Base-by-base conservation (phyloP, 2,329 filamentous ascomycete genomes). In the Xylaria sp. region DNA sequence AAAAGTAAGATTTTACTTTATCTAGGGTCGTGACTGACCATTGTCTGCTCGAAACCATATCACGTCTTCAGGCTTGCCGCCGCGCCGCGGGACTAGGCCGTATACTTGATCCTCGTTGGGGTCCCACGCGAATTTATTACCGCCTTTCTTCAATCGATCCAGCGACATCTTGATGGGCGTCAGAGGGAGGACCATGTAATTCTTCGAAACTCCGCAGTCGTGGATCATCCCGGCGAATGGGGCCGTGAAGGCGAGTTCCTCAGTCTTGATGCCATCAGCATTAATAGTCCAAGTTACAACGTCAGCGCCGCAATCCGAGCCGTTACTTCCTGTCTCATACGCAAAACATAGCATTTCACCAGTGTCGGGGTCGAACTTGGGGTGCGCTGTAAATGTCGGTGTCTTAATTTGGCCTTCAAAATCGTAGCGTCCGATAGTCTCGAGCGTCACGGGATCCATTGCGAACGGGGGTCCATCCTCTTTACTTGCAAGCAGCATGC, bases 71-170 rank as follows among this genome's bases (percentile, higher is more conserved):
- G 82, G 80, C 70, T 84, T 86, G 0, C 81, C 85, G 3, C 82
- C 82, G 3, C 82, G 76, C 7, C 86, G 79, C 3, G 85, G 85
- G 2, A 87, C 84, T 15, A 88, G 78, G 0, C 84, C 86, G 69
- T 87, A 88, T 77, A 83, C 84, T 73, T 87, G 85, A 72, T 87
- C 85, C 74, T 87, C 85, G 3, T 85, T 77, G 0, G 85, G 83
- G 63, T 86, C 83, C 84, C 84, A 85, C 0, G 83, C 83, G 75
- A 83, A 86, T 74, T 86, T 84, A 70, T 85, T 83, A 0, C 81
- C 83, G 0, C 84, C 84, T 3, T 72, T 76, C 75, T 81, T 81
- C 72, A 86, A 75, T 10, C 83, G 76, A 54, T 82, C 82, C 7
- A 81, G 72, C 15, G 80, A 79, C 70, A 80, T 82, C 74, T 85